These are phyloP conservation scores for Lathyrus tuberosus DNA, from an alignment of 306 rosid genomes.

Conservation along the genomic window DNA sequence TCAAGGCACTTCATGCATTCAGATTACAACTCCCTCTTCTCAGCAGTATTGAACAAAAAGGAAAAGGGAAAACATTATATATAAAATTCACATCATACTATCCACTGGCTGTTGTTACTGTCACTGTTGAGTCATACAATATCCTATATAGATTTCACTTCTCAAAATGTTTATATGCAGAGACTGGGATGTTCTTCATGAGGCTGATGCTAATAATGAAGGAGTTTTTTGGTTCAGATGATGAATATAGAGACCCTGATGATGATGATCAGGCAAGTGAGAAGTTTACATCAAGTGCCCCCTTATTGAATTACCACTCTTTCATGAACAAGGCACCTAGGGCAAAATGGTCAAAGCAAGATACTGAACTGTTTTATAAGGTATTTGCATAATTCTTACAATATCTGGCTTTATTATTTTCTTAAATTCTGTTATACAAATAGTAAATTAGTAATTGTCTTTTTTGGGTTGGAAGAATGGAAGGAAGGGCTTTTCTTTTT, in stretches of 20 bases:
- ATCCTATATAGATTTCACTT: constrained; percentile 23
- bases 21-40: constrained; percentile 9
- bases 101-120: constrained; percentile 25
- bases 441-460: neutral
- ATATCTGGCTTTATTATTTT: constrained; percentile 18
- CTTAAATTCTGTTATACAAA: neutral
- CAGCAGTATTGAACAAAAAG: constrained; percentile 4
- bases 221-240: constrained; percentile 54
- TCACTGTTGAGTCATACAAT: constrained; percentile 19
- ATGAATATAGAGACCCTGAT: constrained; percentile 49
- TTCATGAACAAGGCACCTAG: constrained; percentile 73
- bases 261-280: constrained; percentile 56
- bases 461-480: constrained; percentile 20
- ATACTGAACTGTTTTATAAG: constrained; percentile 77
- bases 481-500: neutral
- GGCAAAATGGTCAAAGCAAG: constrained; percentile 81
- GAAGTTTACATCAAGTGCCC: constrained; percentile 40
- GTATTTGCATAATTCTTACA: constrained; percentile 43
- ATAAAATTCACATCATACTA: constrained; percentile 14
- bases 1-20: neutral
- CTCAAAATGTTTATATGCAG: constrained; percentile 51
- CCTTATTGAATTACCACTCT: constrained; percentile 64
- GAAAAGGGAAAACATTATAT: constrained; percentile 18
- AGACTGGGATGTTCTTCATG: constrained; percentile 39
- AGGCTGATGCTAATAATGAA: constrained; percentile 48